These are phyloP conservation scores for Phytopythium vexans DNA, from an alignment of 352 stramenopile genomes.

Conservation along the genomic window DNA sequence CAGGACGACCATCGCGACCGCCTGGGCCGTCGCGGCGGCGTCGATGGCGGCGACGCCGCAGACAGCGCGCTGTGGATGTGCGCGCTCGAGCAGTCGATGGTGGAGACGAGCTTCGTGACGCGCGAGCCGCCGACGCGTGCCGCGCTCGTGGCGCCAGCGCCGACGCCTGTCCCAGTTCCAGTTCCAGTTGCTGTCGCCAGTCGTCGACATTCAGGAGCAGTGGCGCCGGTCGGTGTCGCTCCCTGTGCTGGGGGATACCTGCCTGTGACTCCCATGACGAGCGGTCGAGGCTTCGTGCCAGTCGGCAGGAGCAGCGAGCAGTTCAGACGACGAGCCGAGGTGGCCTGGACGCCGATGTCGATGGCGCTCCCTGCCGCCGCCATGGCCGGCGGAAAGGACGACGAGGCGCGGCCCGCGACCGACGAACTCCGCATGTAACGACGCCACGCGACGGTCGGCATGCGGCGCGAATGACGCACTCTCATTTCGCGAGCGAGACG, in stretches of 20 bases:
- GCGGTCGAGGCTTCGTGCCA: not conserved
- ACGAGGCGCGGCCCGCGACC: slow-evolving; percentile 40
- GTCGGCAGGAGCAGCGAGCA: not conserved
- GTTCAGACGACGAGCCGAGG: slow-evolving; percentile 15
- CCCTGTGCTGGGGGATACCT: not conserved
- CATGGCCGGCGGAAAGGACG: slow-evolving; percentile 39
- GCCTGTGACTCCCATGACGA: not conserved
- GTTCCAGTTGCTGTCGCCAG: too few species aligned
- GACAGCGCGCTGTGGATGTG: slow-evolving; percentile 42
- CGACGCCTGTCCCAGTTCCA: slow-evolving; percentile 4
- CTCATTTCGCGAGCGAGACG: too few species aligned
- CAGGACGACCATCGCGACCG: slow-evolving; percentile 54
- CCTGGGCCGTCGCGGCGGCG: slow-evolving; percentile 55
- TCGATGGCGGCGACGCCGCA: slow-evolving; percentile 46
- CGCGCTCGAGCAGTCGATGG: slow-evolving; percentile 63
- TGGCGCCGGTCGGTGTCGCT: too few species aligned
- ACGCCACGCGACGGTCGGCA: too few species aligned
- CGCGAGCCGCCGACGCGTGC: slow-evolving; percentile 30
- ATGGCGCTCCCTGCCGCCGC: slow-evolving; percentile 23
- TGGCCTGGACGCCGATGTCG: not conserved
- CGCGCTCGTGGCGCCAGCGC: slow-evolving; percentile 41
- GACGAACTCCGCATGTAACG: slow-evolving; percentile 19
- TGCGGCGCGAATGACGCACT: too few species aligned
- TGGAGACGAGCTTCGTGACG: slow-evolving; percentile 69
- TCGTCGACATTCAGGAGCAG: too few species aligned